Evolutionary conservation across 768 basidiomycete species (phyloP).

Genomic region (Lentinula sp.): DNA sequence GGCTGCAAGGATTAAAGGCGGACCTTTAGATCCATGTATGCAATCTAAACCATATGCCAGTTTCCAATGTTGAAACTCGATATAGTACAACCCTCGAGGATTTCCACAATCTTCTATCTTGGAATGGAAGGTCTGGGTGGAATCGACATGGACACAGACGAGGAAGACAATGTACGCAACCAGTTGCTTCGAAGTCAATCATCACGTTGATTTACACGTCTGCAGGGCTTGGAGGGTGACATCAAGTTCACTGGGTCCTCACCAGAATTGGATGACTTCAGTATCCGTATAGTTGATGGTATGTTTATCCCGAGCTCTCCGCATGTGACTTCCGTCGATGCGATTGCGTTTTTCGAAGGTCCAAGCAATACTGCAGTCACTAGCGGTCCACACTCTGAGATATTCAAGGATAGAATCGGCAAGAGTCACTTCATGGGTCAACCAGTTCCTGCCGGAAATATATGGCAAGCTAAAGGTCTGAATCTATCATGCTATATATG

Average conservation of each 20-base stretch:
- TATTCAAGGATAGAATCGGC: constrained; percentile 56
- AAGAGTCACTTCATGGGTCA: constrained; percentile 69
- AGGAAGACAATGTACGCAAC: constrained; percentile 60
- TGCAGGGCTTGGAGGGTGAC: constrained; percentile 68
- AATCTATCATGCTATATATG: background rate
- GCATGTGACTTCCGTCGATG: background rate
- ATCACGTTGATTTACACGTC: constrained; percentile 6
- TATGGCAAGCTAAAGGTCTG: constrained; percentile 85
- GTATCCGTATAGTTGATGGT: constrained; percentile 78
- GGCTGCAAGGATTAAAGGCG: constrained; percentile 80
- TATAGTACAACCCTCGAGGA: constrained; percentile 45
- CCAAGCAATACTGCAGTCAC: constrained; percentile 50
- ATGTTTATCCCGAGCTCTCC: constrained; percentile 4
- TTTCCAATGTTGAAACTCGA: background rate
- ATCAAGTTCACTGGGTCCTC: constrained; percentile 69
- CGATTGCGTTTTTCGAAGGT: constrained; percentile 31
- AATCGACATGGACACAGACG: constrained; percentile 72
- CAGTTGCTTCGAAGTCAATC: background rate
- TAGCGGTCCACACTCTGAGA: constrained; percentile 48
- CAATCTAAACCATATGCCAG: constrained; percentile 7
- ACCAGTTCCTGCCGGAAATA: constrained; percentile 48
- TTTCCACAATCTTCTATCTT: constrained; percentile 81
- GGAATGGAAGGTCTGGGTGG: constrained; percentile 86
- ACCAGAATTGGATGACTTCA: constrained; percentile 78
- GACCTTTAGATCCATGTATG: constrained; percentile 65